phyloP scores from a whole-genome alignment of 495 filamentous ascomycete genomes.

The Daldinia caldariorum region DNA sequence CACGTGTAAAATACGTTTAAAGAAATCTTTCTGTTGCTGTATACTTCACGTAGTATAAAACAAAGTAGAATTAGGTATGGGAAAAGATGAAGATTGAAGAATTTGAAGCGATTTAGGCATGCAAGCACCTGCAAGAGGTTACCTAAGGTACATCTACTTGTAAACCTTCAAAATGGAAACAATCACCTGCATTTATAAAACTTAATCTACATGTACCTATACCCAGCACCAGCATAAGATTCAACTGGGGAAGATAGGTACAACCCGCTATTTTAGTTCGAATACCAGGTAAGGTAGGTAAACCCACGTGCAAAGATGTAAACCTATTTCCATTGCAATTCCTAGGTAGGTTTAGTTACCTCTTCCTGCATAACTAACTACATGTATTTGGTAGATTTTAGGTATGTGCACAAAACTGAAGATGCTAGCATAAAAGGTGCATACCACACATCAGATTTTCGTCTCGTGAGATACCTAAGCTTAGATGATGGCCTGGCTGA shows the following conservation, averaged over 20 bases:
- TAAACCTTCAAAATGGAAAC: neutral
- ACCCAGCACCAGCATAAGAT: too few relatives aligned
- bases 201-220: neutral
- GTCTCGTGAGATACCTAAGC: constrained; percentile 11
- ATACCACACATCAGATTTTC: constrained; percentile 10
- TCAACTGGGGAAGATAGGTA: too few relatives aligned
- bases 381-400: constrained; percentile 5
- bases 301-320: neutral
- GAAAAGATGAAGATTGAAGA: neutral
- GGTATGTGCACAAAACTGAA: neutral
- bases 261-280: too few relatives aligned
- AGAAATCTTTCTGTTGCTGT: constrained; percentile 14
- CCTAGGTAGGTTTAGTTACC: neutral
- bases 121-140: neutral
- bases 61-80: neutral
- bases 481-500: constrained; percentile 1
- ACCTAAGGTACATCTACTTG: neutral
- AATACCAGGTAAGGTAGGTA: neutral
- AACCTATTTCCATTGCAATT: neutral
- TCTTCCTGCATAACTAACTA: neutral
- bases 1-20: constrained; percentile 14
- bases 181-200: constrained; percentile 2
- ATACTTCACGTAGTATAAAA: constrained; percentile 6
- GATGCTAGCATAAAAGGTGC: neutral
- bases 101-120: neutral